Conservation (phyloP, 805 yeast species). For the Ogataea salicorniae region DNA sequence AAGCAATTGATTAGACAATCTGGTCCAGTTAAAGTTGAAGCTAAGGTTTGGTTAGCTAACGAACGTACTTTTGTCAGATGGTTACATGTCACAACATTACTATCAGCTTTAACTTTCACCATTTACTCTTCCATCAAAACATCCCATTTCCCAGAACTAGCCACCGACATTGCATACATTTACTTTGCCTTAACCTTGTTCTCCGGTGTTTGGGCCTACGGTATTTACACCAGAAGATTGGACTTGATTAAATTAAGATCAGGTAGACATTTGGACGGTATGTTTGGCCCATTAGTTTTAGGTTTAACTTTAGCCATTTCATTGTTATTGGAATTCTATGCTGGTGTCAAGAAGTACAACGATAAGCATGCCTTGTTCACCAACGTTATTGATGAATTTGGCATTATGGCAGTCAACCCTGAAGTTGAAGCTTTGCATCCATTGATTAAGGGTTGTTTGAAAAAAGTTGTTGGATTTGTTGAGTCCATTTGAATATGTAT, state of each 20-base stretch:
- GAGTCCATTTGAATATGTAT: conserved; percentile 12
- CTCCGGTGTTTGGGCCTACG: conserved; percentile 86
- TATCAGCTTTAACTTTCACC: conserved; percentile 80
- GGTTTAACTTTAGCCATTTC: conserved; percentile 65
- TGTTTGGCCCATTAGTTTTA: conserved; percentile 81
- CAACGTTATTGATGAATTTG: conserved; percentile 1
- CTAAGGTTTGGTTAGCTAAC: conserved; percentile 97
- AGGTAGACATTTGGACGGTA: conserved; percentile 83
- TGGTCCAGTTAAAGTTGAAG: conserved; percentile 91
- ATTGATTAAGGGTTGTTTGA: conserved; percentile 18
- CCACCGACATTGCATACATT: conserved; percentile 67
- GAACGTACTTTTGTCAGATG: conserved; percentile 96
- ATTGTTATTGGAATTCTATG: conserved; percentile 64
- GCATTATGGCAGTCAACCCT: conserved; percentile 3
- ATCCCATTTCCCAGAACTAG: conserved; percentile 59
- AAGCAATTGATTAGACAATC: conserved; percentile 73
- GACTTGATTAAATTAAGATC: conserved; percentile 72
- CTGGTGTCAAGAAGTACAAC: conserved; percentile 45
- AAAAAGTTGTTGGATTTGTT: conserved; percentile 22
- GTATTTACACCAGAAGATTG: conserved; percentile 65
- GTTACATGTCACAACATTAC: conserved; percentile 82
- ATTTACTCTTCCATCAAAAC: conserved; percentile 69
- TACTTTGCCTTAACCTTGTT: conserved; percentile 80
- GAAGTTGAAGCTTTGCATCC: conserved; percentile 25
- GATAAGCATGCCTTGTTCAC: conserved; percentile 17